phyloP scores from a whole-genome alignment of 768 basidiomycete species.

The Auricularia sp. region DNA sequence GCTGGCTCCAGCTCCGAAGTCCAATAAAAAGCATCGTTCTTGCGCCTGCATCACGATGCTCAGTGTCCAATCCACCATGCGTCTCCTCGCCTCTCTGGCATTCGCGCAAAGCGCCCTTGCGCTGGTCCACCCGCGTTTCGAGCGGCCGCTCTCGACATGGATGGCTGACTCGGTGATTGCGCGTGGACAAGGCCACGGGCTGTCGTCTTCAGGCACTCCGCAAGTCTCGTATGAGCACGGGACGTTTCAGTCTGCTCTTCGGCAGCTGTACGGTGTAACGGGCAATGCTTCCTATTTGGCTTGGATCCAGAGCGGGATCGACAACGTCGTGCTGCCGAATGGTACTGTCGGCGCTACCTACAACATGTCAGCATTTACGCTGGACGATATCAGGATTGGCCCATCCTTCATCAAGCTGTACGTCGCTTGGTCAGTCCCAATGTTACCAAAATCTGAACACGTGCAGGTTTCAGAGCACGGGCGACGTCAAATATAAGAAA shows the following conservation, averaged over 20 bases:
- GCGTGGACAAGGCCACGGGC: slow-evolving; percentile 35
- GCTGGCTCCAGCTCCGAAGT: too few relatives aligned
- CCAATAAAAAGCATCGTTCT: too few relatives aligned
- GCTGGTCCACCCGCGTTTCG: neutral
- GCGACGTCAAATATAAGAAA: slow-evolving; percentile 29
- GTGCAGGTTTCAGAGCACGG: slow-evolving; percentile 27
- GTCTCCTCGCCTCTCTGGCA: neutral
- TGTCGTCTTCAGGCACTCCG: slow-evolving; percentile 22
- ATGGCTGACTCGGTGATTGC: slow-evolving; percentile 37
- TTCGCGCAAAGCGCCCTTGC: neutral
- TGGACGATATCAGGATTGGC: slow-evolving; percentile 29
- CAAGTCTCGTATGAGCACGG: slow-evolving; percentile 34
- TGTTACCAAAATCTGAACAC: neutral
- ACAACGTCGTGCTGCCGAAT: slow-evolving; percentile 30
- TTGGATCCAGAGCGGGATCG: slow-evolving; percentile 29
- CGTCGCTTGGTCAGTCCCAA: slow-evolving; percentile 2
- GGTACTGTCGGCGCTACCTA: slow-evolving; percentile 33
- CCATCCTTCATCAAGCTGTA: slow-evolving; percentile 33
- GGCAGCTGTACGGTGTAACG: slow-evolving; percentile 30
- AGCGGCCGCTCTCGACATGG: slow-evolving; percentile 18
- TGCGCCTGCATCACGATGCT: too few relatives aligned
- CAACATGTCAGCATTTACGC: slow-evolving; percentile 25
- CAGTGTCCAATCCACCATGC: too few relatives aligned
- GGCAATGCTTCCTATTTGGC: slow-evolving; percentile 34
- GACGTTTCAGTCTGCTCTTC: slow-evolving; percentile 32